Base-by-base conservation (phyloP, 345 rosid genomes). In the Hevea brasiliensis region DNA sequence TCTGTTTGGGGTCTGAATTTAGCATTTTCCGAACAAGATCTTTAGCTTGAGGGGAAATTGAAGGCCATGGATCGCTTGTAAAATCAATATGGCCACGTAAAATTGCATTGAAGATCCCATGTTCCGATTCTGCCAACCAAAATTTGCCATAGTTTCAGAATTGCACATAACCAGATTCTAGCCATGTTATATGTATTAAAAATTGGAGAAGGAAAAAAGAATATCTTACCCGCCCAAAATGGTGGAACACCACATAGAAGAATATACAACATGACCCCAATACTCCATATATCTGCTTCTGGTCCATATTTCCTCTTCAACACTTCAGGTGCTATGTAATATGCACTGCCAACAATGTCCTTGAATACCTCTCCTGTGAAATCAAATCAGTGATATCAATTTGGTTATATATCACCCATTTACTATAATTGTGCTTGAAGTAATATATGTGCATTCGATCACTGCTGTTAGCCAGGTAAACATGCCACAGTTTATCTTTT, bases 311-410 rank as follows among this genome's bases (percentile, higher is more conserved):
- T 87, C 74, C 97, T 89, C 85, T 86, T 93, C 87, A 93, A 77
- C 7, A 93, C 98, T 79, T 93, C 98, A 4, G 98, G 98, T 23
- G 98, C 98, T 67, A 93, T 93, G 83, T 93, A 93, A 74, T 88
- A 91, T n/a, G 92, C 92, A 41, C 92, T 91, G 7, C 97, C 97
- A 67, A 89, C 91, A 20, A 85, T 85, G 74, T 89, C 94, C 61
- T 80, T 86, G 55, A 87, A 89, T 40, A 76, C 84, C 37, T 89
- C 90, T 48, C 97, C 97, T 90, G 88, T 45, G 0, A 50, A 12
- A 32, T 4, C 37, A 32, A 32, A 32, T 2, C 37, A 32, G 37
- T 1, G 37, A 32, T n/a, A n/a, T 32, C 37, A 32, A 32, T 32
- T 32, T 32, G 37, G 37, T 4, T 32, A 4, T 32, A n/a, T n/a